Evolutionary conservation across 768 basidiomycete species (phyloP), one percentile per base, ranked within the genome.

Genomic region (Pleurotus tuber-regium): DNA sequence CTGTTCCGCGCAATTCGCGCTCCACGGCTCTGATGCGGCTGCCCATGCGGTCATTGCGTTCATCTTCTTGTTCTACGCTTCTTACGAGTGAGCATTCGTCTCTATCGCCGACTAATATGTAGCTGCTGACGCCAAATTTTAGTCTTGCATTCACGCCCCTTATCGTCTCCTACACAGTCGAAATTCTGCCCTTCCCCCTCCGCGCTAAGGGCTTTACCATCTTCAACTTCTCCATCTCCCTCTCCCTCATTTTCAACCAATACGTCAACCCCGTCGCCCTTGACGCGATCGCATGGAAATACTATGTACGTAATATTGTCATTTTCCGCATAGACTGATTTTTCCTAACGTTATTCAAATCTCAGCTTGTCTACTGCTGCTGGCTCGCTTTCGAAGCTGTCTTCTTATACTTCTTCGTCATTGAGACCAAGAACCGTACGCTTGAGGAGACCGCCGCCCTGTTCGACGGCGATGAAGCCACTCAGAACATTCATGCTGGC

Each of bases 211-310:
- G 91, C 49, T 84, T 90, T 74, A 87, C 78, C 57, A 61, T 92
- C 50, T 89, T 92, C 76, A 87, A 82, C 69, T 87, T 93, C 64
- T 70, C 79, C 53, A 80, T 90, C 64, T 89, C 88, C 10, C 58
- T 86, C 50, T 79, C 90, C 4, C 82, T 93, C 58, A 88, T 95
- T 66, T 90, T 95, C 70, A 92, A 92, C 65, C 90, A 91, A 69
- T 90, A 92, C 62, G 82, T 86, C 65, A 92, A 92, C 73, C 91
- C 50, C 5, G 30, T 42, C 42, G 39, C 33, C 16, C 48, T 18
- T 42, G 70, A 75, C 4, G 52, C 62, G 30, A 70, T 91, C 43
- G 71, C 63, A 50, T 91, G 89, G 89, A 89, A 84, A 63, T 91
- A 89, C 74, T 89, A 89, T 64, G 77, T 80, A 50, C 47, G 78